Percentiles rank a stretch among this genome's conserved stretches.
Evolutionary conservation across 108 stramenopile species (phyloP).

Genomic region (Aurantiochytrium sp.): DNA sequence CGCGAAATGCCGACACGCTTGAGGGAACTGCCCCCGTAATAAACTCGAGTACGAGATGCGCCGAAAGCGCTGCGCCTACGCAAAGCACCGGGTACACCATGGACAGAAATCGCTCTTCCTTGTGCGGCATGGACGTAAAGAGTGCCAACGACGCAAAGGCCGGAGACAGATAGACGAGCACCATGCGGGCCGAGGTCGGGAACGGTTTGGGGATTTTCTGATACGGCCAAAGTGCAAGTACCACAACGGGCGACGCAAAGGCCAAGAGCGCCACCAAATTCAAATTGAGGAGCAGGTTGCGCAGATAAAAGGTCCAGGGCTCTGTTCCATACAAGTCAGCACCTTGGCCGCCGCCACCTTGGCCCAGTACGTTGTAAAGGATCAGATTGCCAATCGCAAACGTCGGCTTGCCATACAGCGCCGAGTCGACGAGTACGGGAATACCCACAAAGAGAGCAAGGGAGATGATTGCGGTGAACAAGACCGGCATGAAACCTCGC

Average conservation of each 20-base stretch:
- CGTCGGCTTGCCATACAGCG: not conserved
- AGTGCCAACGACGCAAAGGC: slow-evolving; percentile 69
- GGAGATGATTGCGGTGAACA: not conserved
- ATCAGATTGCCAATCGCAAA: slow-evolving; percentile 40
- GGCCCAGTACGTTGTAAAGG: slow-evolving; percentile 44
- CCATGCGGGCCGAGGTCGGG: not conserved
- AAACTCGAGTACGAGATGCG: not conserved
- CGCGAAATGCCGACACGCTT: not conserved
- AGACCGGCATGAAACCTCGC: not conserved
- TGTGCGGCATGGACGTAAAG: slow-evolving; percentile 79
- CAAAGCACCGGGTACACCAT: slow-evolving; percentile 68
- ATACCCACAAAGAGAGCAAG: not conserved
- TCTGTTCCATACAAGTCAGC: slow-evolving; percentile 87
- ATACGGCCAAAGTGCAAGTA: not conserved
- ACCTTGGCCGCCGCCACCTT: slow-evolving; percentile 65
- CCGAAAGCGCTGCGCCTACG: slow-evolving; percentile 34
- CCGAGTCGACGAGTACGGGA: not conserved
- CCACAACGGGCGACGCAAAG: slow-evolving; percentile 21
- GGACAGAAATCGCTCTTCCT: slow-evolving; percentile 89
- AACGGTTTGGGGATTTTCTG: not conserved
- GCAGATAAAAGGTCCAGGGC: slow-evolving; percentile 78
- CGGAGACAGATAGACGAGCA: slow-evolving; percentile 34
- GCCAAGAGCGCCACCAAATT: slow-evolving; percentile 60
- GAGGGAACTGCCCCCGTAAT: not conserved
- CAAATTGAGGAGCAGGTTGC: slow-evolving; percentile 84